Conservation (phyloP, 2,329 filamentous ascomycete species). For the Diaporthe caulivora region DNA sequence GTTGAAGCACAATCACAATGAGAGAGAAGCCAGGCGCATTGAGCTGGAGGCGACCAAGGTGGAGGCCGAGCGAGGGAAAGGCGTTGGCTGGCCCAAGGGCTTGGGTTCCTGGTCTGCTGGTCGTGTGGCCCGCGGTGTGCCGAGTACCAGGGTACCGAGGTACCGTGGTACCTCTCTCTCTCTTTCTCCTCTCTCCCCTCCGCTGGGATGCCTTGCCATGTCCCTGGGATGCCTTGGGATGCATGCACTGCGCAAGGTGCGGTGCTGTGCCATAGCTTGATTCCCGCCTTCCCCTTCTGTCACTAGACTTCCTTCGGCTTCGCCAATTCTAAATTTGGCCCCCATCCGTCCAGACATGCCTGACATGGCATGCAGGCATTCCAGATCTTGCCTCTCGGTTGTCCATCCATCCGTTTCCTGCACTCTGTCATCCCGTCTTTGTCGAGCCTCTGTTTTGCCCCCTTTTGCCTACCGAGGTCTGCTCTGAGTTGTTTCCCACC, state of each 20-base stretch:
- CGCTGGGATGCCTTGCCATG: background rate
- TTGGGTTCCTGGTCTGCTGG: slow-evolving; percentile 7
- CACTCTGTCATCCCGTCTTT: slow-evolving; percentile 6
- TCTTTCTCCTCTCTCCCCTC: no score
- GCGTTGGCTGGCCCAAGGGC: background rate
- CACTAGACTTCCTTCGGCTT: slow-evolving; percentile 29
- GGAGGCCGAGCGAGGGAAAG: background rate
- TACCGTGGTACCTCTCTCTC: background rate
- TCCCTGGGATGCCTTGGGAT: background rate
- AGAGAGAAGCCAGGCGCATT: background rate
- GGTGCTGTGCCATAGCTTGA: slow-evolving; percentile 15
- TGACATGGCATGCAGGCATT: background rate
- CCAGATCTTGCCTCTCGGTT: slow-evolving; percentile 18
- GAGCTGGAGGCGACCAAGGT: background rate
- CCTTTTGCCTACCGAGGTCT: slow-evolving; percentile 18
- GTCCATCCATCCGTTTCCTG: slow-evolving; percentile 20
- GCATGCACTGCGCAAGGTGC: slow-evolving; percentile 20
- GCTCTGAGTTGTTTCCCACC: background rate
- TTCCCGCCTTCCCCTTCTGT: slow-evolving; percentile 23
- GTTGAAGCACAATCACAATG: slow-evolving; percentile 8
- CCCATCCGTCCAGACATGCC: slow-evolving; percentile 9
- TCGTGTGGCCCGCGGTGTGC: no score
- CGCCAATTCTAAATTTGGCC: slow-evolving; percentile 33
- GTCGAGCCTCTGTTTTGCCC: slow-evolving; percentile 5
- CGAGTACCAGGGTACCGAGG: background rate